Evolutionary conservation across 2,329 filamentous ascomycete genomes (phyloP), one percentile per base, ranked within the genome.

Genomic region (Claviceps sp.): DNA sequence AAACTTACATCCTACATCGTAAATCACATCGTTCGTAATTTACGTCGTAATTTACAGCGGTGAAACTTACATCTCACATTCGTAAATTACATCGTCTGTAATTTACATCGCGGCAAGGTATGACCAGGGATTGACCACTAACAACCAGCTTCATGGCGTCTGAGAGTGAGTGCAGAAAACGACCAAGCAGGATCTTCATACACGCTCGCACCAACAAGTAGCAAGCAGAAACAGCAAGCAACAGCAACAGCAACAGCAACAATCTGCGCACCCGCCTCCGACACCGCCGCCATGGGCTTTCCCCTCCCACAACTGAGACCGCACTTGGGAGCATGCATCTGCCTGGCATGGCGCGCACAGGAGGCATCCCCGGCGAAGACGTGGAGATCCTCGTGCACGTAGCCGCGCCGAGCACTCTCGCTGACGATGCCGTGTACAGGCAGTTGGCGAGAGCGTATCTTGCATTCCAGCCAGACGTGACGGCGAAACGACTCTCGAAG

Each of bases 381-480:
- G 66, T 71, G 50, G 77, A 81, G 63, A 76, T 81, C 45, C 67
- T 81, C 45, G 71, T 79, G 49, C 78, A 81, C 60, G 70, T 78
- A 52, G 63, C 72, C 11, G 78, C 77, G 34, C 74, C 76, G 6
- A 72, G 74, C 58, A 70, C 62, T 41, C 65, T 68, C 22, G 57
- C 60, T 11, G 74, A 79, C 56, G 77, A 81, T 63, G 63, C 59
- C 18, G 58, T 59, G 14, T 80, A 79, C 56, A 66, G 76, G 37
- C 62, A 66, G n/a, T 64, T 79, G 22, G 75, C 76, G 4, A 59
- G 67, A 22, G 72, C 74, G 2, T 80, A 80, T 55, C 62, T 76
- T n/a, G 61, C 68, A 42, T 81, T 78, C 52, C 56, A 67, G 41
- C 20, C 26, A 48, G 51, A 13, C 54, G 55, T 8, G 8, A 37